phyloP scores from a whole-genome alignment of 2,329 filamentous ascomycete species.

The Botrytis pseudocinerea region DNA sequence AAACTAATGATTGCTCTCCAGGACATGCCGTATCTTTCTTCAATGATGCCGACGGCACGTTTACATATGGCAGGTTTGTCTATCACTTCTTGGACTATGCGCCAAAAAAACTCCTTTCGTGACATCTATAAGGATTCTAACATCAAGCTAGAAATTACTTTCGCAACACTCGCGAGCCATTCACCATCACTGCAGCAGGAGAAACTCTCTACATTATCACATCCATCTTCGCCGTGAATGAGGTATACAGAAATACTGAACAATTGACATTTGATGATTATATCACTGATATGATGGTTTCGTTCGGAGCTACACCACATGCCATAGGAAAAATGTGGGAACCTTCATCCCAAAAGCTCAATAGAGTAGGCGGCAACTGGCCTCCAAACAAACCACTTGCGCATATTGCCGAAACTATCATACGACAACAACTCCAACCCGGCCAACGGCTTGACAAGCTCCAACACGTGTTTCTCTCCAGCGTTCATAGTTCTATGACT shows the following conservation, averaged over 20 bases:
- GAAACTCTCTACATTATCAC: slow-evolving; percentile 21
- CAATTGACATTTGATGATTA: slow-evolving; percentile 17
- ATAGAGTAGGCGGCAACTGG: not conserved
- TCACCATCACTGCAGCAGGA: slow-evolving; percentile 16
- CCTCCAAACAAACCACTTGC: not conserved
- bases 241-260: slow-evolving; percentile 11
- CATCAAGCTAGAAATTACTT: slow-evolving; percentile 3
- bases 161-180: slow-evolving; percentile 10
- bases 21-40: slow-evolving; percentile 15
- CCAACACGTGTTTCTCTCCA: not conserved
- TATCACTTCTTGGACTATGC: not conserved
- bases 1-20: not conserved
- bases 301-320: not conserved
- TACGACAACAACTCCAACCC: not conserved
- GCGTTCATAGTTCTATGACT: not conserved
- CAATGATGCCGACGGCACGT: not conserved
- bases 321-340: slow-evolving; percentile 4
- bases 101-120: not conserved
- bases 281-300: slow-evolving; percentile 15
- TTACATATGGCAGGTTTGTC: slow-evolving; percentile 1
- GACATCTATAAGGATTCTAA: not conserved
- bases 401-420: not conserved
- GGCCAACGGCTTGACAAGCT: not conserved
- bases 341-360: not conserved
- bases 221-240: not conserved